Evolutionary conservation across 345 rosid species (phyloP), one percentile per base, ranked within the genome.

Genomic region (Arabis hirsuta): DNA sequence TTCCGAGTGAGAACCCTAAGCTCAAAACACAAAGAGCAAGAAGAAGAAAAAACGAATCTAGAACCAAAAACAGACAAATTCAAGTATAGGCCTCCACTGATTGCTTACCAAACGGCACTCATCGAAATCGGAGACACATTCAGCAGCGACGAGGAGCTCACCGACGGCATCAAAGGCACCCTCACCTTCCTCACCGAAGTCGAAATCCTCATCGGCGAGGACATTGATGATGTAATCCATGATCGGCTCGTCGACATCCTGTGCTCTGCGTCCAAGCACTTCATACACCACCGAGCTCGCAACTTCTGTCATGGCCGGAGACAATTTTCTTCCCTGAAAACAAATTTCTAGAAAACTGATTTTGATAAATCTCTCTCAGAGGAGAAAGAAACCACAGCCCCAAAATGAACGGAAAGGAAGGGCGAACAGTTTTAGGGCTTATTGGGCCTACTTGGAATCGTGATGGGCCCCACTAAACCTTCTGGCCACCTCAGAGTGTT

Each of bases 201-300:
- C 98, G 83, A 95, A 91, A 79, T 91, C 99, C 53, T 91, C 96
- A 71, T 91, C 98, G 48, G 97, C 99, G 69, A 95, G 98, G 77
- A 95, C 98, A 69, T 91, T 95, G 81, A 91, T 82, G 83, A 95
- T 90, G 88, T 91, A 91, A 24, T 91, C 98, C 65, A 91, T 78
- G 67, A 95, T 91, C 7, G 99, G 99, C 72, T 90, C 88, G 80
- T 95, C 98, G 54, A 95, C 93, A 55, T 87, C 96, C 80, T 80
- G 81, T 38, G 83, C 69, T 50, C 94, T 79, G 57, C 68, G 82
- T 50, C 99, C 98, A 0, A 91, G 88, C 56, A 95, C 96, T 65
- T 91, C 90, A 83, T 87, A 90, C 24, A 95, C 94, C 46, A 90
- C 90, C 27, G 97, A 83, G 81, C 90, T 88, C 72, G 96, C 98